Evolutionary conservation across 345 rosid species (phyloP).

Genomic region (Pistacia atlantica): DNA sequence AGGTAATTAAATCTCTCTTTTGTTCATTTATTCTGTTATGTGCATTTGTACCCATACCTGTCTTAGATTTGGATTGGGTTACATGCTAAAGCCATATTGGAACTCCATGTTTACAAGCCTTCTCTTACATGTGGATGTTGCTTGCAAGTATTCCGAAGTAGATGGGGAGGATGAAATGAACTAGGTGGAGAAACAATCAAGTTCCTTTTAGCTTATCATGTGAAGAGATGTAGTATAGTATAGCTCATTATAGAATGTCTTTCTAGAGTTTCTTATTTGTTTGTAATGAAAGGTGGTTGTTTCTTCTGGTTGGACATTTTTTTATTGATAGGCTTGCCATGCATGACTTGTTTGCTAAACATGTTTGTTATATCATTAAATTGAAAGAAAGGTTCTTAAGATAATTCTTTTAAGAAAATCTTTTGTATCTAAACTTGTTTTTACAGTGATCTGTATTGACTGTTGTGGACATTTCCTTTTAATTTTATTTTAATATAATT

Average conservation of each 20-base stretch:
- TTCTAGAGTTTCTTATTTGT: background rate
- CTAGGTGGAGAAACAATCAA: background rate
- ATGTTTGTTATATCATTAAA: background rate
- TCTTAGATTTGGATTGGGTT: background rate
- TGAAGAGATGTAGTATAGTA: background rate
- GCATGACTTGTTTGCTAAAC: background rate
- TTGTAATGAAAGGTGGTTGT: background rate
- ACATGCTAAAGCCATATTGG: background rate
- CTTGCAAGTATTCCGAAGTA: background rate
- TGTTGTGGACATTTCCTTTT: constrained; percentile 11
- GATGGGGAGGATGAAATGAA: background rate
- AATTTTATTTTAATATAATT: no score
- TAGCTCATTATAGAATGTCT: background rate
- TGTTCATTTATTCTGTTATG: background rate
- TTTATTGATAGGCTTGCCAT: background rate
- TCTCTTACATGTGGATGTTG: background rate
- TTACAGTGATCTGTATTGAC: constrained; percentile 17
- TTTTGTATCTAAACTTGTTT: constrained; percentile 21
- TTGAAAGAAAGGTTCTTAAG: constrained; percentile 10
- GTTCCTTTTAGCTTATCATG: background rate
- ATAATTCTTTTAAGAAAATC: constrained; percentile 9
- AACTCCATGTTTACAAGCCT: background rate
- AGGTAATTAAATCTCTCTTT: constrained; percentile 44
- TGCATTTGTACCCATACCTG: background rate
- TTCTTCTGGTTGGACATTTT: background rate